A percentile compares a stretch with the other conserved stretches of the same genome.
These are phyloP conservation scores for Trichoderma lentiforme DNA, from an alignment of 2,329 filamentous ascomycete genomes.

Conservation along the genomic window DNA sequence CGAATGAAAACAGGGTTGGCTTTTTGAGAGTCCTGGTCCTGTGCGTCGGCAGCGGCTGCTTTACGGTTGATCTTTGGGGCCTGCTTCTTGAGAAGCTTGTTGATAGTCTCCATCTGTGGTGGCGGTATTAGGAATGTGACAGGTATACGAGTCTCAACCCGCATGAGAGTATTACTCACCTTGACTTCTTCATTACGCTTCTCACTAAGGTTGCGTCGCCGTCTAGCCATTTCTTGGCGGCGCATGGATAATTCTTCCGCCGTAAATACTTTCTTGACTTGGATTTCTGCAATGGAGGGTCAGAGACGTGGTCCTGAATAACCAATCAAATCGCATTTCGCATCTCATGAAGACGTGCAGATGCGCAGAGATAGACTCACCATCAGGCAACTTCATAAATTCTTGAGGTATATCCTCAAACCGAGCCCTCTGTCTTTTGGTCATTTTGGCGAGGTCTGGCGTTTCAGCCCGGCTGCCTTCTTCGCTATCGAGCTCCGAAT, in stretches of 20 bases:
- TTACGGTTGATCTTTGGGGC: slow-evolving; percentile 68
- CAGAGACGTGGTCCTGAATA: background rate
- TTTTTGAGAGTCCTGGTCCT: slow-evolving; percentile 46
- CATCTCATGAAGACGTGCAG: background rate
- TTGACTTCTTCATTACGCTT: slow-evolving; percentile 64
- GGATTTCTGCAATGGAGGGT: slow-evolving; percentile 48
- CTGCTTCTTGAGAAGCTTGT: slow-evolving; percentile 83
- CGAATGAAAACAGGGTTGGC: slow-evolving; percentile 63
- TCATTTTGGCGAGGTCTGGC: slow-evolving; percentile 58
- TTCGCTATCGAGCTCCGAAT: slow-evolving; percentile 25
- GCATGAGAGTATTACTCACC: slow-evolving; percentile 34
- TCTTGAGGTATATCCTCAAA: slow-evolving; percentile 55
- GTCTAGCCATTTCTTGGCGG: slow-evolving; percentile 59
- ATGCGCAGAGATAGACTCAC: slow-evolving; percentile 34
- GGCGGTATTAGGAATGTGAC: slow-evolving; percentile 6
- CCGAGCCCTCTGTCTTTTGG: slow-evolving; percentile 56
- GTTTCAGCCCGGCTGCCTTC: slow-evolving; percentile 48
- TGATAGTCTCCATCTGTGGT: slow-evolving; percentile 79
- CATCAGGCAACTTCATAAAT: slow-evolving; percentile 60
- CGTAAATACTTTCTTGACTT: slow-evolving; percentile 61
- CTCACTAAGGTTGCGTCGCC: slow-evolving; percentile 60
- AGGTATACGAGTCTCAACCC: background rate
- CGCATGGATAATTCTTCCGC: slow-evolving; percentile 62
- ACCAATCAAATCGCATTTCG: background rate
- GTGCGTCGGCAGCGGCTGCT: slow-evolving; percentile 47